These are phyloP conservation scores for Dalechampia spathulata DNA, from an alignment of 441 rosid species.

Conservation along the genomic window DNA sequence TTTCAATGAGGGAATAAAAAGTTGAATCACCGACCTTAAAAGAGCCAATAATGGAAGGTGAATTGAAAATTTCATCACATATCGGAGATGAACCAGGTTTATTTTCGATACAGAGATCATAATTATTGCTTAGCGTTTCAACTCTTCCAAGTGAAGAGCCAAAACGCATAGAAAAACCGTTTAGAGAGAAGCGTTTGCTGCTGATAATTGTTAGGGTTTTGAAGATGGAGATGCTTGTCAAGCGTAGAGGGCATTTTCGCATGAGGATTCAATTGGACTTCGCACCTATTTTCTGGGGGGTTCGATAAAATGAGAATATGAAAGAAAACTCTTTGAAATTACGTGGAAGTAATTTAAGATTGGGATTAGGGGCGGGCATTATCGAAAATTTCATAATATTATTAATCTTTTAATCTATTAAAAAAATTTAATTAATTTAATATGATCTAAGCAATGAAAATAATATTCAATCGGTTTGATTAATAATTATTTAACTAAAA, in stretches of 20 bases:
- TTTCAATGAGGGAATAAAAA: constrained; percentile 55
- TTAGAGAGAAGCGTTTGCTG: not conserved
- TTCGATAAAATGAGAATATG: no score
- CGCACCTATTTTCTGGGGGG: no score
- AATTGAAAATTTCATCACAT: constrained; percentile 41
- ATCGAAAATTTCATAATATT: no score
- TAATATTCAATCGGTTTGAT: no score
- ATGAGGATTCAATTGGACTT: no score
- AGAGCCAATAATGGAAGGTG: constrained; percentile 57
- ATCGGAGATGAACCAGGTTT: constrained; percentile 33
- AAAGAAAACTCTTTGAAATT: no score
- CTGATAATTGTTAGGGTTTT: not conserved
- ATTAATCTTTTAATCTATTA: no score
- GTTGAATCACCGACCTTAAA: constrained; percentile 70
- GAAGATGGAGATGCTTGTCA: not conserved
- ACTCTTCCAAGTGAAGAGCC: not conserved
- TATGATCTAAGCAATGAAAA: no score
- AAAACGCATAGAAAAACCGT: not conserved
- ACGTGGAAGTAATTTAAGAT: no score
- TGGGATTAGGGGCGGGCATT: no score
- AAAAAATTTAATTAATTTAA: no score
- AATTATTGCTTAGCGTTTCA: not conserved
- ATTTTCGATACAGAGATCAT: not conserved
- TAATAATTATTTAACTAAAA: no score
- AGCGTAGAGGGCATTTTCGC: not conserved